Base-by-base conservation (phyloP, 148 eudicot genomes). In the Euryodendron excelsum region DNA sequence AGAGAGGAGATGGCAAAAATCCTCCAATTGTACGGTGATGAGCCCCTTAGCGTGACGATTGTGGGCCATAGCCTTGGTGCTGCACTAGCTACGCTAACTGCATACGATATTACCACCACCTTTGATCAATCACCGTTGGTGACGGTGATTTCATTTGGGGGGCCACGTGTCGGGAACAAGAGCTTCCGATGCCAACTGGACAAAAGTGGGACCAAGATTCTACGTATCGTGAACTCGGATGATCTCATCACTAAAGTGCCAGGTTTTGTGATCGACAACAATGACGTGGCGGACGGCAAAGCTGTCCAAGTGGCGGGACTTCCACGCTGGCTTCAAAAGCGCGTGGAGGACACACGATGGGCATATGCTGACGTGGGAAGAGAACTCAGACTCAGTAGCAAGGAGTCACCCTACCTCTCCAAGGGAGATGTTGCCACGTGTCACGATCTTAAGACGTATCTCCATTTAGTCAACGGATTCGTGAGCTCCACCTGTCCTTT, bases 281-380 rank as follows among this genome's bases (percentile, higher is more conserved):
- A 74, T 41, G 77, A 74, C 68, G 53, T 25, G 52, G 68, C 68
- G 8, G 52, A 74, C 48, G 53, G 55, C 9, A 25, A 25, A 3
- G 53, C 68, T 0, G 55, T 60, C 77, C 67, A 74, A 8, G 68
- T 74, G 21, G 68, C 68, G 3, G 77, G 67, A 3, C 68, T 74
- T 13, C 68, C 77, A 41, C 15, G 77, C 77, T 74, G 77, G 77
- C 77, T 74, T 23, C 68, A 1, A 47, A 41, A 60, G 77, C 66
- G 37, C 36, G 37, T 74, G 55, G 77, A 74, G 20, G 33, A 60
- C 53, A 74, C 31, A 45, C 67, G 33, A 10, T 60, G 66, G 77
- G 68, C 27, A 10, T 74, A 74, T 21, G 77, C 77, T 74, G 68
- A 74, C 37, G 77, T 74, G 77, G 77, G 77, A 23, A 74, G 58